Evolutionary conservation across 192 early-diverging fungal species (phyloP).

Genomic region (Entomortierella chlamydospora): DNA sequence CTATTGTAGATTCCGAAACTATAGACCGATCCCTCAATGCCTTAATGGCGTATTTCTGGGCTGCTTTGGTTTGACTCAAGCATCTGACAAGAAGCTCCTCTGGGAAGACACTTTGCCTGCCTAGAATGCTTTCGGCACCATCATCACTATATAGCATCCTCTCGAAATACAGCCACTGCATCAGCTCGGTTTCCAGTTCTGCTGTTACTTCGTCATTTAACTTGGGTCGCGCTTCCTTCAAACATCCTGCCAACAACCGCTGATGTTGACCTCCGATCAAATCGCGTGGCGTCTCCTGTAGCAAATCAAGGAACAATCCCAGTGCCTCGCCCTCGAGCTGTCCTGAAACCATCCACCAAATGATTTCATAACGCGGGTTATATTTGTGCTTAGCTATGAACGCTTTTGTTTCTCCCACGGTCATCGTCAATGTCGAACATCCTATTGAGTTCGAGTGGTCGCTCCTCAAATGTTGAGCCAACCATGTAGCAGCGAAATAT

Average conservation of each 20-base stretch:
- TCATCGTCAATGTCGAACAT: background rate
- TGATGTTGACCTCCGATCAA: slow-evolving; percentile 14
- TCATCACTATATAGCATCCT: too few species aligned
- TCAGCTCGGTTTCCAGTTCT: too few species aligned
- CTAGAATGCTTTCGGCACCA: too few species aligned
- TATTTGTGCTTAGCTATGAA: slow-evolving; percentile 18
- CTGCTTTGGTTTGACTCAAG: too few species aligned
- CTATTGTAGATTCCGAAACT: too few species aligned
- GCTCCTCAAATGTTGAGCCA: slow-evolving; percentile 1
- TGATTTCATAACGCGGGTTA: slow-evolving; percentile 27
- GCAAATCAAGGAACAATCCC: slow-evolving; percentile 7
- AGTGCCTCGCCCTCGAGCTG: slow-evolving; percentile 12
- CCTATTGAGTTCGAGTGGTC: too few species aligned
- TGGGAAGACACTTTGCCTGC: too few species aligned
- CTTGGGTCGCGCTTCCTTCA: slow-evolving; percentile 16
- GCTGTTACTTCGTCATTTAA: background rate
- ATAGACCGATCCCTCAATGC: too few species aligned
- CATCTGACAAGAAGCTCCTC: too few species aligned
- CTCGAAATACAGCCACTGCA: too few species aligned
- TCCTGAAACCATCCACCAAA: slow-evolving; percentile 41
- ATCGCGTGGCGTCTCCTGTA: slow-evolving; percentile 11
- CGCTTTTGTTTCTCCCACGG: background rate
- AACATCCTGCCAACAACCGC: slow-evolving; percentile 12
- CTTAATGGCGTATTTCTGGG: too few species aligned
- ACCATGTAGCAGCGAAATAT: slow-evolving; percentile 35